phyloP scores from a whole-genome alignment of 768 basidiomycete species.

The Lentinula sp. region DNA sequence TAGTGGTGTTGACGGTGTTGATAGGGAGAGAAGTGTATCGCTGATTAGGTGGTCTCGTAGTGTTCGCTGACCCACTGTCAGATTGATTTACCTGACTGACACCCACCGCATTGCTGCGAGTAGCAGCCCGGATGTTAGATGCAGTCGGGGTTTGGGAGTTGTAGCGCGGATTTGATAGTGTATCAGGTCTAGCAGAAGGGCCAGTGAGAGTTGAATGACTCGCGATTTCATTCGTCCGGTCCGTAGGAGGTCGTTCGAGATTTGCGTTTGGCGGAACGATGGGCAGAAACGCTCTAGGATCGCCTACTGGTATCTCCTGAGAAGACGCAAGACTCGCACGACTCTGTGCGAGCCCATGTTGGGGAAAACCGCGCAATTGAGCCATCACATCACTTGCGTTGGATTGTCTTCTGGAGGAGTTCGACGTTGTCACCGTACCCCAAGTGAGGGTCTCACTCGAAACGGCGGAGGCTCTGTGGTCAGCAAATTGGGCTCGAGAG shows the following conservation, averaged over 20 bases:
- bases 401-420: neutral
- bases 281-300: neutral
- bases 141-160: neutral
- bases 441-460: neutral
- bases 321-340: constrained; percentile 1
- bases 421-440: neutral
- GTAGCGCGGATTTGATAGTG: neutral
- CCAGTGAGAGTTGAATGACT: neutral
- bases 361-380: neutral
- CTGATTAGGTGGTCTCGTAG: neutral
- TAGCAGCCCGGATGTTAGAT: neutral
- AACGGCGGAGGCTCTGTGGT: neutral
- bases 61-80: neutral
- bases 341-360: neutral
- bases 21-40: neutral
- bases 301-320: neutral
- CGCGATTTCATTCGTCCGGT: neutral
- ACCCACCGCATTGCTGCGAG: neutral
- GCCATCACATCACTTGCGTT: constrained; percentile 4
- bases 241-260: neutral
- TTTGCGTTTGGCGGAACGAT: neutral
- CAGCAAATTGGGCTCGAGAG: neutral
- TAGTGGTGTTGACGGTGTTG: neutral
- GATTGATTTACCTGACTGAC: neutral
- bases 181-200: neutral